Percentiles rank a stretch among this genome's conserved stretches.
Conservation (phyloP, 2,329 filamentous ascomycete species). For the Ceratocystis destructans region DNA sequence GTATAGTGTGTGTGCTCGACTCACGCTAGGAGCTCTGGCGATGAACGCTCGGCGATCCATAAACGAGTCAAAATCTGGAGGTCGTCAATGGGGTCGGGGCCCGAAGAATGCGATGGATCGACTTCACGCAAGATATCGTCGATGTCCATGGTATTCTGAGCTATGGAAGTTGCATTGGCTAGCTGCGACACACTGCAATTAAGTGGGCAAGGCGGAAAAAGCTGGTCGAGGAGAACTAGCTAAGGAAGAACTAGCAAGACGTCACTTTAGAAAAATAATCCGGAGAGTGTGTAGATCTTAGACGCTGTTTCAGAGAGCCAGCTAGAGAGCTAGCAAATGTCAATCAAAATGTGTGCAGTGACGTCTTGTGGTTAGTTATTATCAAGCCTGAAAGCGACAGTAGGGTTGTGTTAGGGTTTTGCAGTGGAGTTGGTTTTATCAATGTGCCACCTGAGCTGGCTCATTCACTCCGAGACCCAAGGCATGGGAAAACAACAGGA, state of each 20-base stretch:
- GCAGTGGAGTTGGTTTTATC: not conserved
- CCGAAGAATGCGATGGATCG: conserved; percentile 44
- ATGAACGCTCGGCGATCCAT: conserved; percentile 84
- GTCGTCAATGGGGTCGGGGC: conserved; percentile 49
- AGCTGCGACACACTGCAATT: not conserved
- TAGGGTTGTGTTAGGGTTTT: not conserved
- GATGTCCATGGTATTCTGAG: conserved; percentile 48
- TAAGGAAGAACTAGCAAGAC: too few relatives aligned
- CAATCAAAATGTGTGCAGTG: not conserved
- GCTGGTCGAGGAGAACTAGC: too few relatives aligned
- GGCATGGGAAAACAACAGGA: not conserved
- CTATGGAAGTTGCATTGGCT: not conserved
- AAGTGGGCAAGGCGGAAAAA: too few relatives aligned
- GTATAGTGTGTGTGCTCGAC: not conserved
- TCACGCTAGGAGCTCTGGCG: conserved; percentile 60
- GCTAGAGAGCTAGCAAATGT: too few relatives aligned
- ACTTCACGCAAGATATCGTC: conserved; percentile 67
- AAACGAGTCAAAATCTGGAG: conserved; percentile 78
- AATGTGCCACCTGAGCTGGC: too few relatives aligned
- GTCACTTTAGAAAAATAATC: too few relatives aligned
- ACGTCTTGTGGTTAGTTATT: not conserved
- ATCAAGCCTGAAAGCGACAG: not conserved
- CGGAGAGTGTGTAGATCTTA: too few relatives aligned
- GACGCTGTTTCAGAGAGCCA: too few relatives aligned
- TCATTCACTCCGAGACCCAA: too few relatives aligned